Evolutionary conservation across 1,139 yeast genomes (phyloP).

Genomic region (Saccharomyces hybrid): DNA sequence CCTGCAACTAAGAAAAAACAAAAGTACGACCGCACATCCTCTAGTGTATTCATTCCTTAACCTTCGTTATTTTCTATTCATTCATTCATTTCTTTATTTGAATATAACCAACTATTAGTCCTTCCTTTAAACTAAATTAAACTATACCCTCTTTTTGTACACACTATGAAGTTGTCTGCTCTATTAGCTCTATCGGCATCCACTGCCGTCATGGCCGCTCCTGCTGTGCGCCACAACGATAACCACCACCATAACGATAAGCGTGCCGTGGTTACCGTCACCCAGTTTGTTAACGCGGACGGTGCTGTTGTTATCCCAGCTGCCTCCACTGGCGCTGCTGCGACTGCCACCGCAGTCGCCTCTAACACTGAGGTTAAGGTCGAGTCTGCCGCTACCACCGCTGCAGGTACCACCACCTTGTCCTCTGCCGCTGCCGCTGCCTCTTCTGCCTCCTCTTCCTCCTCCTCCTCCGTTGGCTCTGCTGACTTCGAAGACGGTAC

Average conservation of each 20-base stretch:
- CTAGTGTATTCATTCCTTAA: slow-evolving; percentile 2
- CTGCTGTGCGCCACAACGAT: slow-evolving; percentile 44
- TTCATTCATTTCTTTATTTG: slow-evolving; percentile 2
- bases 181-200: slow-evolving; percentile 18
- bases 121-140: slow-evolving; percentile 1
- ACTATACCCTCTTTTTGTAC: not conserved
- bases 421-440: slow-evolving; percentile 8
- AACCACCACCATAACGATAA: slow-evolving; percentile 47
- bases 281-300: slow-evolving; percentile 40
- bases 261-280: slow-evolving; percentile 45
- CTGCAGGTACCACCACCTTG: slow-evolving; percentile 10
- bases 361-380: slow-evolving; percentile 26
- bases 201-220: slow-evolving; percentile 22
- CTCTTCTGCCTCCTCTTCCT: slow-evolving; percentile 6
- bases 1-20: not conserved
- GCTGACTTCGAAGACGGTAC: slow-evolving; percentile 69
- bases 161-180: slow-evolving; percentile 19
- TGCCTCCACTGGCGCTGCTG: slow-evolving; percentile 5
- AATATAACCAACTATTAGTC: slow-evolving; percentile 4
- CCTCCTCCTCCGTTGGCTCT: slow-evolving; percentile 29
- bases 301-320: slow-evolving; percentile 24
- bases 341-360: slow-evolving; percentile 21
- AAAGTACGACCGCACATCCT: not conserved
- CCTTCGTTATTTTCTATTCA: slow-evolving; percentile 4
- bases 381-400: slow-evolving; percentile 19